phyloP scores from a whole-genome alignment of 371 early-diverging fungal species.

The Mucor racemosus region DNA sequence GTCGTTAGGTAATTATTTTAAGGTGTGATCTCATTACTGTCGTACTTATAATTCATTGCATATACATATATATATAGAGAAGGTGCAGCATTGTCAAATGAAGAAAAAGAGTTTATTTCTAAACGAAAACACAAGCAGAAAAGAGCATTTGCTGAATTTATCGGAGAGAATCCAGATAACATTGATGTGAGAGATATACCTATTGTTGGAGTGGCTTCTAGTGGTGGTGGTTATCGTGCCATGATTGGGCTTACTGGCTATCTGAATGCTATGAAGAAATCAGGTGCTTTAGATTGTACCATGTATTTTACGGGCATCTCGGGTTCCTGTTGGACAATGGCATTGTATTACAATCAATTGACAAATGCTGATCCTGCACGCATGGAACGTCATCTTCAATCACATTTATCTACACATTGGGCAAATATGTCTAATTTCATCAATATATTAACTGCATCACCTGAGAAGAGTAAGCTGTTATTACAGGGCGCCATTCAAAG shows the following conservation, averaged over 20 bases:
- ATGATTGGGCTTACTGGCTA: conserved; percentile 71
- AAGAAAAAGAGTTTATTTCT: conserved; percentile 54
- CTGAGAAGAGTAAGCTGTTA: conserved; percentile 47
- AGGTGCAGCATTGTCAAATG: conserved; percentile 43
- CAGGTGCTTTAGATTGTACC: conserved; percentile 62
- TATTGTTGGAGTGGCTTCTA: conserved; percentile 66
- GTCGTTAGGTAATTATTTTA: conserved; percentile 26
- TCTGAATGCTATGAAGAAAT: conserved; percentile 57
- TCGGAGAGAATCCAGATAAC: conserved; percentile 57
- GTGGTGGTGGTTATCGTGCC: conserved; percentile 77
- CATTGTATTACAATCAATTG: conserved; percentile 42
- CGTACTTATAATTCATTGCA: not conserved
- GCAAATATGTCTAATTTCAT: conserved; percentile 50
- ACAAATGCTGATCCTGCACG: conserved; percentile 27
- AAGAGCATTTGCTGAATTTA: conserved; percentile 68
- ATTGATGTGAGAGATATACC: conserved; percentile 70
- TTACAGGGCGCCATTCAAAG: conserved; percentile 59
- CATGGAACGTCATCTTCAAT: conserved; percentile 33
- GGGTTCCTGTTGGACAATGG: conserved; percentile 62
- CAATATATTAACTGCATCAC: conserved; percentile 38
- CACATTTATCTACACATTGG: conserved; percentile 43
- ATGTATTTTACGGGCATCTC: conserved; percentile 68
- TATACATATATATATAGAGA: conserved; percentile 10
- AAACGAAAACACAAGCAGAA: conserved; percentile 54
- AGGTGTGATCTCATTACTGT: not conserved